A percentile compares a stretch with the other conserved stretches of the same genome.
phyloP scores from a whole-genome alignment of 1,284 basidiomycete species.

The Rhizoctonia solani region DNA sequence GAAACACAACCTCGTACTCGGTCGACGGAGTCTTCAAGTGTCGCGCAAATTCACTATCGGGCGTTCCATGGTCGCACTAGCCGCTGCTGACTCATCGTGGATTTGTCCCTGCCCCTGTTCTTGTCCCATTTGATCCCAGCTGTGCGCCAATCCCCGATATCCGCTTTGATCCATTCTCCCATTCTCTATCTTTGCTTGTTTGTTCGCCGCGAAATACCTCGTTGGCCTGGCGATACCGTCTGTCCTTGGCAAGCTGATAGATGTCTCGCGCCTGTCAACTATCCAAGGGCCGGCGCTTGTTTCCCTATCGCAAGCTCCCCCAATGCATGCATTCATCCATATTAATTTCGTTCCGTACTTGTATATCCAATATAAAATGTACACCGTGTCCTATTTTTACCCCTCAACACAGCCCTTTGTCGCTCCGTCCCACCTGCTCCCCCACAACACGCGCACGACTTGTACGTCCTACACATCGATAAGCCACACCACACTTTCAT shows the following conservation, averaged over 20 bases:
- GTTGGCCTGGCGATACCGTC: no score
- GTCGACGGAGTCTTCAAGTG: no score
- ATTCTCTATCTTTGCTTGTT: not conserved
- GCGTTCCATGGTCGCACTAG: not conserved
- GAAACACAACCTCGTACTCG: constrained; percentile 6
- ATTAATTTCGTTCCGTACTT: no score
- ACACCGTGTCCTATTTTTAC: not conserved
- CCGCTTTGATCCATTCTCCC: no score
- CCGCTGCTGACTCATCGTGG: constrained; percentile 10
- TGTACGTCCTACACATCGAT: not conserved
- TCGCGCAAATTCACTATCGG: constrained; percentile 1
- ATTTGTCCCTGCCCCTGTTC: not conserved
- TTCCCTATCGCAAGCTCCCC: no score
- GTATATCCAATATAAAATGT: no score
- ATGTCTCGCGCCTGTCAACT: no score
- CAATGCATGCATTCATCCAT: no score
- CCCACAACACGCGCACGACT: not conserved
- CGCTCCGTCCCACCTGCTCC: not conserved
- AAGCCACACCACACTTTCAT: not conserved
- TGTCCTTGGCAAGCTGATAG: no score
- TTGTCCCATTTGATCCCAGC: not conserved
- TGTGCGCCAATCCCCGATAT: no score
- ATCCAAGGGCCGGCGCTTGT: no score
- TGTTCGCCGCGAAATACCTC: not conserved
- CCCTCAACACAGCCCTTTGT: not conserved